Evolutionary conservation across 352 stramenopile species (phyloP).

Genomic region (Phytophthora crassamura): DNA sequence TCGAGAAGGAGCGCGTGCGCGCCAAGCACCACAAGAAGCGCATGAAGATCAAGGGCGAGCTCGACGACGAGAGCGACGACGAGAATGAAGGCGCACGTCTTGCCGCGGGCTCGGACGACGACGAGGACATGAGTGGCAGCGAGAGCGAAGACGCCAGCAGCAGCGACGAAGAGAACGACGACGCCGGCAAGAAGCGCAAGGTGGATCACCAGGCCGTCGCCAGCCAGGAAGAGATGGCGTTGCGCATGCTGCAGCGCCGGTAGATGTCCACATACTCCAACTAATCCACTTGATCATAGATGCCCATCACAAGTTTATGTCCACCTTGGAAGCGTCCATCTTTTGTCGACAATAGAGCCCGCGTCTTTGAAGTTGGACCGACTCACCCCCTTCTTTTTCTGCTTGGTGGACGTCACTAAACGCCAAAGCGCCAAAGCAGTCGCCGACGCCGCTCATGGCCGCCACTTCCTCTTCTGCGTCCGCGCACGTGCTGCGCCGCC

Average conservation of each 20-base stretch:
- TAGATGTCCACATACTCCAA: slow-evolving; percentile 32
- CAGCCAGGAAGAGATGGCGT: slow-evolving; percentile 82
- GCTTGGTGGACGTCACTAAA: slow-evolving; percentile 10
- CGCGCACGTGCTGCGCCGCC: slow-evolving; percentile 24
- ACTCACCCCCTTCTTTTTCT: slow-evolving; percentile 4
- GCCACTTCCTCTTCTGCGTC: slow-evolving; percentile 15
- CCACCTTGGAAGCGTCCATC: slow-evolving; percentile 1
- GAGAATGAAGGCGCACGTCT: slow-evolving; percentile 34
- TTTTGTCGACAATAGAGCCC: slow-evolving; percentile 20
- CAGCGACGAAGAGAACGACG: slow-evolving; percentile 43
- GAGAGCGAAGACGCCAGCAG: slow-evolving; percentile 38
- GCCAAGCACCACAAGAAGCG: slow-evolving; percentile 92
- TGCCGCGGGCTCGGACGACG: slow-evolving; percentile 51
- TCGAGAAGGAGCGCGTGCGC: slow-evolving; percentile 89
- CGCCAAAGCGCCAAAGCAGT: not conserved
- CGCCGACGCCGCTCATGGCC: slow-evolving; percentile 4
- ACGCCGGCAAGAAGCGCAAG: slow-evolving; percentile 40
- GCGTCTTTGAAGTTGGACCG: not conserved
- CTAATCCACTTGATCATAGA: slow-evolving; percentile 19
- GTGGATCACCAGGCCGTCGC: slow-evolving; percentile 56
- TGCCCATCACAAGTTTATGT: slow-evolving; percentile 6
- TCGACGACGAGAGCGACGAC: slow-evolving; percentile 50
- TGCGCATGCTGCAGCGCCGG: slow-evolving; percentile 78
- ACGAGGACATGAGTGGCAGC: slow-evolving; percentile 43
- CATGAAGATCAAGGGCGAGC: slow-evolving; percentile 84